These are phyloP conservation scores for Somion occarium DNA, from an alignment of 1,284 basidiomycete genomes.

Conservation along the genomic window DNA sequence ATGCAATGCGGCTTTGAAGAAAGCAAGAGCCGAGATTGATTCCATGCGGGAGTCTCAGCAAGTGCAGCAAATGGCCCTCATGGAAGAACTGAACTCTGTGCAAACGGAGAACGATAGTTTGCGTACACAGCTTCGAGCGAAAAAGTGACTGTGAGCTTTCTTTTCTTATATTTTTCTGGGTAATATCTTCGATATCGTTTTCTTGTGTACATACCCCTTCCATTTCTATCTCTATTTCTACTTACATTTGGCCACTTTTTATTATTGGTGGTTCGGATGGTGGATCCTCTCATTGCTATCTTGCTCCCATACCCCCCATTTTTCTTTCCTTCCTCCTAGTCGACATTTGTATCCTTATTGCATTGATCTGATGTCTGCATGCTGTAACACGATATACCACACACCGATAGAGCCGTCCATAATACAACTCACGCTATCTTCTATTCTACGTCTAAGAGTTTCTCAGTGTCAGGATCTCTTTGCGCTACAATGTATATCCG, in stretches of 20 bases:
- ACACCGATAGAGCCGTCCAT: not conserved
- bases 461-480: too few relatives aligned
- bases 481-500: too few relatives aligned
- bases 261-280: not conserved
- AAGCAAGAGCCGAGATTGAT: constrained; percentile 32
- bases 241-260: not conserved
- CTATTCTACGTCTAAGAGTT: not conserved
- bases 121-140: constrained; percentile 61
- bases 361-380: not conserved
- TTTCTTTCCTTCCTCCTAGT: not conserved
- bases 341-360: constrained; percentile 2
- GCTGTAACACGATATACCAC: not conserved
- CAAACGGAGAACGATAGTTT: constrained; percentile 72
- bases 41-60: constrained; percentile 63
- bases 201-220: not conserved
- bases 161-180: not conserved
- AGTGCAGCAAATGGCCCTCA: constrained; percentile 61
- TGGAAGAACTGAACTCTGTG: constrained; percentile 75
- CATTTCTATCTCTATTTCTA: not conserved
- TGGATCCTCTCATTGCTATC: not conserved
- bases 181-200: not conserved
- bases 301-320: not conserved
- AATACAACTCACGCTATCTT: not conserved
- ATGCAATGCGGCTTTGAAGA: constrained; percentile 37
- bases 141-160: constrained; percentile 30